Evolutionary conservation across 768 basidiomycete genomes (phyloP), one percentile per base, ranked within the genome.

Genomic region (Serpula lacrymans): DNA sequence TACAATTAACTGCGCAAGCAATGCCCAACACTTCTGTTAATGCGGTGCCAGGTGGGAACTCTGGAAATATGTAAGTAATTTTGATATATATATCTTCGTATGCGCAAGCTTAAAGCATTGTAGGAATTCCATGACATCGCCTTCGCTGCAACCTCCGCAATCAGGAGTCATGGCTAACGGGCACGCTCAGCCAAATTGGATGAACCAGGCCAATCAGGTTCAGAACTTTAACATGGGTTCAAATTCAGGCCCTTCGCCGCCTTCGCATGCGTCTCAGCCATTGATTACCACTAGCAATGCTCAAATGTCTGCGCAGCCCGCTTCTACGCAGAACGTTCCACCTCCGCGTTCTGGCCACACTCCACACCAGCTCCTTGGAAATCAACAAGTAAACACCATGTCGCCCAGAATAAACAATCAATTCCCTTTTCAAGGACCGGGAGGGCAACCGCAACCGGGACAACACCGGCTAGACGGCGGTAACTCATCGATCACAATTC

Each of bases 331-430:
- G 18, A 50, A 52, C 42, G 45, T 47, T 32, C 53, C 65, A 17
- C 69, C 69, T 12, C 60, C 68, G 16, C 69, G 71, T 21, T 56
- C 68, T 9, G 64, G 53, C 8, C 56, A 62, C 6, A 67, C 68
- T 6, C 64, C 68, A 12, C 65, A 68, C 17, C 72, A 65, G 39
- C 52, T 64, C 23, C 30, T 53, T 20, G 47, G 49, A 20, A 47
- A 55, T 16, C 57, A 60, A 28, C 55, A 62, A 12, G 40, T 63
- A 5, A 63, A 52, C 34, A 53, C 50, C 18, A 55, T 67, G 52
- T 61, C 68, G 17, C 62, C 69, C 5, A 65, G 58, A 40, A 44
- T 58, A 34, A 53, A 55, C 16, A 60, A 60, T 26, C 59, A 54
- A 40, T 58, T 56, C 23, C 27, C 41, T 5, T 16, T 36, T 40